A percentile compares a stretch with the other conserved stretches of the same genome.
These are phyloP conservation scores for Eucalyptus erythrocorys DNA, from an alignment of 345 rosid species.

Conservation along the genomic window DNA sequence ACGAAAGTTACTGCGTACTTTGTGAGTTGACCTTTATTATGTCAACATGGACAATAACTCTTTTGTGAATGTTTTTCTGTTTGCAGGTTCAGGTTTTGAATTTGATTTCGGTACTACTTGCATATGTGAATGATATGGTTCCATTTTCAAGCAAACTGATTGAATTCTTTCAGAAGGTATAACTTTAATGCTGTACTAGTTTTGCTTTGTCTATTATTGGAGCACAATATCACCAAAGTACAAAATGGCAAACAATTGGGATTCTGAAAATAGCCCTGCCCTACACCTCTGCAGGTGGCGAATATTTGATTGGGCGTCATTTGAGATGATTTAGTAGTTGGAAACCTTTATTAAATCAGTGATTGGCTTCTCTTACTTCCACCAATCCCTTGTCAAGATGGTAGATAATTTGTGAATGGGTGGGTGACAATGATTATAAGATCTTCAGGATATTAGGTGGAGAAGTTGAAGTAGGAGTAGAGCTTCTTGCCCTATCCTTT, in stretches of 20 bases:
- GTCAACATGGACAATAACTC: background rate
- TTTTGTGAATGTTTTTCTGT: background rate
- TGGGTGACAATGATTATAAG: background rate
- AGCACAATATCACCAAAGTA: background rate
- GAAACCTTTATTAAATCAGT: background rate
- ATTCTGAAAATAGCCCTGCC: background rate
- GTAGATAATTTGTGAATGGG: background rate
- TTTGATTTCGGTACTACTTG: constrained; percentile 79
- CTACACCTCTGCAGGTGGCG: background rate
- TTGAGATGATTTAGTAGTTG: background rate
- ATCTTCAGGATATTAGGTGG: background rate
- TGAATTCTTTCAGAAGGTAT: constrained; percentile 82
- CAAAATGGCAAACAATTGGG: background rate
- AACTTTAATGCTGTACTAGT: background rate
- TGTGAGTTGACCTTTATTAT: background rate
- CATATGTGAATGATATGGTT: constrained; percentile 60
- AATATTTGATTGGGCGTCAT: background rate
- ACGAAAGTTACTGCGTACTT: background rate
- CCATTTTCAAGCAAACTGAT: constrained; percentile 71
- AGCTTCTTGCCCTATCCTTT: background rate
- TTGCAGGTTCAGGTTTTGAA: constrained; percentile 93
- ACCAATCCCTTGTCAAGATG: background rate
- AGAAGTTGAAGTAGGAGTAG: background rate
- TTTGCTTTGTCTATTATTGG: background rate
- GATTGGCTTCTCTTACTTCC: background rate